Evolutionary conservation across 2,329 filamentous ascomycete species (phyloP), one percentile per base, ranked within the genome.

Genomic region (Pestalotiopsis sp.): DNA sequence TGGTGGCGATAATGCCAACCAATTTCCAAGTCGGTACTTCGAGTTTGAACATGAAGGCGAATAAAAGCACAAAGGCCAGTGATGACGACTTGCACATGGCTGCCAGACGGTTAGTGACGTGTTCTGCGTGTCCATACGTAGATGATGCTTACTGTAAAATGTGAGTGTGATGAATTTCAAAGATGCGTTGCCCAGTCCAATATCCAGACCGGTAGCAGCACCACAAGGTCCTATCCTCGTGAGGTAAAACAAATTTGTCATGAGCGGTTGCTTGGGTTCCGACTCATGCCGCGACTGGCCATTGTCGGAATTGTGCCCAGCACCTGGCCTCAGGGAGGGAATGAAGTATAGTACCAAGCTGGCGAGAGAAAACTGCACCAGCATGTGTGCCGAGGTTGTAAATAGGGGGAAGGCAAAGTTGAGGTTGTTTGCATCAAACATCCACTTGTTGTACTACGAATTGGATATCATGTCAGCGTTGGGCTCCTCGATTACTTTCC

Each of bases 81-180:
- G 95, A 93, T 11, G 95, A 98, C 5, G 95, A 98, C 87, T 99
- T 99, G 83, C 96, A 98, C 96, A 99, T 98, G 69, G 96, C 90
- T 92, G 71, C 66, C 63, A 11, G 11, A 25, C 39, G 13, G 63
- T 66, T 17, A 58, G 45, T 20, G 31, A 17, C 12, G 11, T 11
- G 5, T 66, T 45, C 38, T 23, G 62, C 7, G 38, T 17, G 25
- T 11, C 31, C 45, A 49, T 23, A 27, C 27, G n/a, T 17, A 38
- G 13, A 5, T 20, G 49, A 59, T 58, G 83, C 89, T 73, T 86
- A 91, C 90, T 99, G 82, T 97, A 97, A 80, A 99, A 99, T 11
- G 95, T 98, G 73, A 99, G 89, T 57, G 93, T 95, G 75, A 99
- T 98, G 80, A 97, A 98, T 80, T 95, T 96, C 75, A 99, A 86